Percentiles rank a stretch among this genome's conserved stretches.
These are phyloP conservation scores for Boletus speciosus DNA, from an alignment of 768 basidiomycete species.

Conservation along the genomic window DNA sequence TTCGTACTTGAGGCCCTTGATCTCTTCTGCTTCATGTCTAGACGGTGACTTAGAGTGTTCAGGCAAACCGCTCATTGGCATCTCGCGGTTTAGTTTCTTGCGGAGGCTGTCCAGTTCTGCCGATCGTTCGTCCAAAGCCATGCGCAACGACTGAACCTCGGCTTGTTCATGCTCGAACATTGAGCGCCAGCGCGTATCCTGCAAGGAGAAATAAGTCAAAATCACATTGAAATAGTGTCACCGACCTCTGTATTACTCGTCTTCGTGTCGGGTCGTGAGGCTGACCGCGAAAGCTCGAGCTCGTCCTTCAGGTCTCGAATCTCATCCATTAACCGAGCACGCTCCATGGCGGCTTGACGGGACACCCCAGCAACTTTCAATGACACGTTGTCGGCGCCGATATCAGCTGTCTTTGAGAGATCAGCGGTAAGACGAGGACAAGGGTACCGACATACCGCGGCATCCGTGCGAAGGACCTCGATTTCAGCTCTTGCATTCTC, in stretches of 20 bases:
- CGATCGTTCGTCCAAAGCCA: constrained; percentile 37
- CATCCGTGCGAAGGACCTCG: constrained; percentile 70
- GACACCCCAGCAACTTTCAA: constrained; percentile 46
- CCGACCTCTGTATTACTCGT: constrained; percentile 29
- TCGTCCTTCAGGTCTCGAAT: constrained; percentile 50
- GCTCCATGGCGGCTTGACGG: constrained; percentile 49
- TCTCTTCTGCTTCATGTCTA: constrained; percentile 62
- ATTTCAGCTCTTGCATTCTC: constrained; percentile 91
- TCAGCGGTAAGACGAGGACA: constrained; percentile 9
- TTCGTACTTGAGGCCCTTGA: constrained; percentile 75
- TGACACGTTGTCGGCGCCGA: constrained; percentile 43
- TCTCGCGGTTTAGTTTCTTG: constrained; percentile 61
- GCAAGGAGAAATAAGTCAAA: constrained; percentile 1
- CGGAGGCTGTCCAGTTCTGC: constrained; percentile 54
- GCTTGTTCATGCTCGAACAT: constrained; percentile 32
- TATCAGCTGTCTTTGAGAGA: constrained; percentile 40
- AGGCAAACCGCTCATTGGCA: constrained; percentile 40
- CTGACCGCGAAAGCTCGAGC: constrained; percentile 38
- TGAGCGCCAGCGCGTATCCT: constrained; percentile 28
- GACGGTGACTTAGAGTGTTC: constrained; percentile 34
- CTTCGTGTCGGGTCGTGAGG: constrained; percentile 18
- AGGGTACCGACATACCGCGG: constrained; percentile 51
- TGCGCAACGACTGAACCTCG: constrained; percentile 31
- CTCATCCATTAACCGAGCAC: constrained; percentile 51
- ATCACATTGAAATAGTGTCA: not conserved